A percentile compares a stretch with the other conserved stretches of the same genome.
Conservation (phyloP, 805 yeast species). For the Cyberlindnera amylophila region DNA sequence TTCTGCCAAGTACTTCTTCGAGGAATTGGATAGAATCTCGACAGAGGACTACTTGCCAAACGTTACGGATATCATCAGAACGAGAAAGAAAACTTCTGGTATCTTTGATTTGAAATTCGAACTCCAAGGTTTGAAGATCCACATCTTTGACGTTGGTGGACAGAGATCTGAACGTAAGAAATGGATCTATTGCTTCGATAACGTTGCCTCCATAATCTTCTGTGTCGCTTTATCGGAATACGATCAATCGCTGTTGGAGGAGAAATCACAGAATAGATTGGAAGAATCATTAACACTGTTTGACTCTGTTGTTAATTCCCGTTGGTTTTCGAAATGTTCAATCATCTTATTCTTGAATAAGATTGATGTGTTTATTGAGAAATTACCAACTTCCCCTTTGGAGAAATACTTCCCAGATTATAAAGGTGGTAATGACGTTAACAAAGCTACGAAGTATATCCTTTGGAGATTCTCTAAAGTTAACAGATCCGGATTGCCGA, state of each 20-base stretch:
- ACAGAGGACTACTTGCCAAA: slow-evolving; percentile 62
- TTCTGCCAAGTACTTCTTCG: slow-evolving; percentile 75
- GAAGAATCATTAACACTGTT: slow-evolving; percentile 81
- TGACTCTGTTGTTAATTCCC: slow-evolving; percentile 85
- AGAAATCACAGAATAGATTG: slow-evolving; percentile 67
- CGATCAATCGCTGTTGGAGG: slow-evolving; percentile 81
- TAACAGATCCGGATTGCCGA: slow-evolving; percentile 74
- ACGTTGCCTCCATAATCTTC: slow-evolving; percentile 83
- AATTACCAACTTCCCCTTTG: slow-evolving; percentile 74
- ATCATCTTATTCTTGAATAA: slow-evolving; percentile 84
- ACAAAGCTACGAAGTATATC: slow-evolving; percentile 88
- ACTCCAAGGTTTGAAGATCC: slow-evolving; percentile 63
- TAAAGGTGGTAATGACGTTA: slow-evolving; percentile 83
- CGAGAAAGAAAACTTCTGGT: slow-evolving; percentile 91
- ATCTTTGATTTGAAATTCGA: slow-evolving; percentile 78
- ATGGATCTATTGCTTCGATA: slow-evolving; percentile 97
- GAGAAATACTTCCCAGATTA: slow-evolving; percentile 86
- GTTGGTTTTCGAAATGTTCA: slow-evolving; percentile 89
- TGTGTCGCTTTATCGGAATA: slow-evolving; percentile 91
- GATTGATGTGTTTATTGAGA: slow-evolving; percentile 85
- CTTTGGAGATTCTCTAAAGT: slow-evolving; percentile 86
- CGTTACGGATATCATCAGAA: slow-evolving; percentile 74
- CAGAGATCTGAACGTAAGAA: slow-evolving; percentile 94
- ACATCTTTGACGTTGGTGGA: slow-evolving; percentile 87
- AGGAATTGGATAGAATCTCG: slow-evolving; percentile 60